A percentile compares a stretch with the other conserved stretches of the same genome.
Evolutionary conservation across 345 rosid genomes (phyloP).

Genomic region (Trapa bicornis): DNA sequence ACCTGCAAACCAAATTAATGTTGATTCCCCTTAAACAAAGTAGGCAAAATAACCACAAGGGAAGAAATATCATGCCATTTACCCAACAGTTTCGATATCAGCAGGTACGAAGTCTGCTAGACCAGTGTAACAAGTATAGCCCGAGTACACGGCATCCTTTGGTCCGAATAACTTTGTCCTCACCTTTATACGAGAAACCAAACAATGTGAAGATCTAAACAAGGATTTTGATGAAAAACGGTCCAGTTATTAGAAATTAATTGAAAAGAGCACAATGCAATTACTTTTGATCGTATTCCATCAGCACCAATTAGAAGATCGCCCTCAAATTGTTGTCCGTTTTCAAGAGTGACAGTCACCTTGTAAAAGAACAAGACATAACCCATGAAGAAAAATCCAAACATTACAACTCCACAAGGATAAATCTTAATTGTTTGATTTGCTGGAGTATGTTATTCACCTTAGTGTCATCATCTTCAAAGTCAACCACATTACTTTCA

Average conservation of each 20-base stretch:
- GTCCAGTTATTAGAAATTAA: not conserved
- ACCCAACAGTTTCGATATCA: constrained; percentile 94
- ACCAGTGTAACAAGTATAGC: constrained; percentile 90
- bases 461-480: constrained; percentile 71
- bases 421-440: not conserved
- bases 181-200: constrained; percentile 30
- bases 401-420: not conserved
- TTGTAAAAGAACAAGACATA: constrained; percentile 19
- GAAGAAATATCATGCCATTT: constrained; percentile 11
- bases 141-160: constrained; percentile 64
- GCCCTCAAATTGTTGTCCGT: constrained; percentile 60
- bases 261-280: not conserved
- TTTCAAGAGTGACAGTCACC: constrained; percentile 75
- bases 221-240: not conserved
- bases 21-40: not conserved
- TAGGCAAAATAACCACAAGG: not conserved
- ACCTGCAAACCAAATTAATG: constrained; percentile 24
- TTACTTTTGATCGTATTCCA: constrained; percentile 94
- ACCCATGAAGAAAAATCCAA: not conserved
- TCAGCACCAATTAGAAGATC: constrained; percentile 93
- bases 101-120: constrained; percentile 86
- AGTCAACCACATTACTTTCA: constrained; percentile 70
- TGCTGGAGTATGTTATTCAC: constrained; percentile 20
- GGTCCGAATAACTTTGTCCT: constrained; percentile 70
- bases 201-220: not conserved